Base-by-base conservation (phyloP, 495 filamentous ascomycete genomes). In the Lophiotrema nucula region DNA sequence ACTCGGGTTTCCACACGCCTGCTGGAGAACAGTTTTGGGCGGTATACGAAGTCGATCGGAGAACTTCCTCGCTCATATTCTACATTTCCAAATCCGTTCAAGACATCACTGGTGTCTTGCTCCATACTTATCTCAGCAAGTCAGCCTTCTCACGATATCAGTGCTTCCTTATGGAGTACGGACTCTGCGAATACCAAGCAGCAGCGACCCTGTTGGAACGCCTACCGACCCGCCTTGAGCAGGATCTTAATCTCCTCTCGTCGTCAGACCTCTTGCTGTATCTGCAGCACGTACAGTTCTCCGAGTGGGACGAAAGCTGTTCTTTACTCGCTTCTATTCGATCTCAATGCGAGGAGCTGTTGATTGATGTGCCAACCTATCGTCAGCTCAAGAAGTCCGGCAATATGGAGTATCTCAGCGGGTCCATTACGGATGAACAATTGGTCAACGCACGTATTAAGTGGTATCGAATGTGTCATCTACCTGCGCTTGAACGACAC, bases 61-160 rank as follows among this genome's bases (percentile, higher is more conserved):
- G 77, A 18, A 48, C 48, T 12, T 55, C 62, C 16, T 69, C 67
- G 3, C 47, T 77, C 6, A 75, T 79, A 22, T 68, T 85, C 11
- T 85, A 77, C 45, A 64, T 78, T 2, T 85, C 82, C 11, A 81
- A 81, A 52, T 80, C 79, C 26, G 76, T 76, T 0, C 73, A 73
- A 18, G 78, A 81, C 47, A 54, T 81, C 2, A 66, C 71, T 4
- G 73, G 75, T 3, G 79, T 79, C 2, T 70, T 84, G 6, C 62
- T 85, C 11, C 82, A 85, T 56, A 81, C 81, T 0, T 84, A 79
- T 58, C 63, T 85, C 0, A 81, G 80, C 3, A 76, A 73, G 15
- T 74, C 74, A 44, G 72, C 72, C 4, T 77, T 76, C 43, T 66
- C 74, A 8, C 73, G 82, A 4, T 72, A 78, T 50, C 67, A 80